Base-by-base conservation (phyloP, 2,329 filamentous ascomycete species). In the Ascochyta koolunga region DNA sequence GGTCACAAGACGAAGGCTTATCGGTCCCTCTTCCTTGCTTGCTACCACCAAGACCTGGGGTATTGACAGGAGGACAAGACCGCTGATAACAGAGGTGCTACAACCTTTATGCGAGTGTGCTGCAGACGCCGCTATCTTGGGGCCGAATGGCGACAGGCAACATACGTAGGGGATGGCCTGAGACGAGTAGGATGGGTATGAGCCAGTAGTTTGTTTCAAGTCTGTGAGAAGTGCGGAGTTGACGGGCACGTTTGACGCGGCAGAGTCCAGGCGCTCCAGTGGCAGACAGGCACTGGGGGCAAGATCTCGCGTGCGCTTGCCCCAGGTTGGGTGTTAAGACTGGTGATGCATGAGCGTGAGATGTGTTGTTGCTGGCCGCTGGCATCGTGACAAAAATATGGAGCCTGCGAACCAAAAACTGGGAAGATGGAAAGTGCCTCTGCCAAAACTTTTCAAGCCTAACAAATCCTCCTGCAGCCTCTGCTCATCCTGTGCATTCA, bases 161-260 rank as follows among this genome's bases (percentile, higher is more conserved):
- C 39, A 29, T 27, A 36, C 10, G 38, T 27, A 38, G 45, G 45
- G 45, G 32, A 47, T 32, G 31, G 42, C 32, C 42, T 56, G 53
- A 56, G 53, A 56, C 53, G 40, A 42, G 32, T 13, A 50, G 53
- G 46, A 56, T 54, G 53, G 42, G 37, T 51, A 36, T 56, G 53
- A 56, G 41, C 53, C 32, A 15, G 53, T 51, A 56, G 53, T 50
- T 56, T 33, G 53, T 56, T 56, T 56, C 53, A 56, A 27, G 37
- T 44, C 32, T 56, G 53, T 51, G 41, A 54, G 51, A 54, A 45
- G 51, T 54, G 51, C 45, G 51, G 51, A 54, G 51, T 46, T 54
- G 35, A 44, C 18, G 18, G 46, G 31, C 21, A 25, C 29, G 35
- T 48, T 39, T 54, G 32, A 43, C 25, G 35, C 35, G 29, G 41